These are phyloP conservation scores for Coemansia aciculifera DNA, from an alignment of 192 early-diverging fungal species.

Conservation along the genomic window DNA sequence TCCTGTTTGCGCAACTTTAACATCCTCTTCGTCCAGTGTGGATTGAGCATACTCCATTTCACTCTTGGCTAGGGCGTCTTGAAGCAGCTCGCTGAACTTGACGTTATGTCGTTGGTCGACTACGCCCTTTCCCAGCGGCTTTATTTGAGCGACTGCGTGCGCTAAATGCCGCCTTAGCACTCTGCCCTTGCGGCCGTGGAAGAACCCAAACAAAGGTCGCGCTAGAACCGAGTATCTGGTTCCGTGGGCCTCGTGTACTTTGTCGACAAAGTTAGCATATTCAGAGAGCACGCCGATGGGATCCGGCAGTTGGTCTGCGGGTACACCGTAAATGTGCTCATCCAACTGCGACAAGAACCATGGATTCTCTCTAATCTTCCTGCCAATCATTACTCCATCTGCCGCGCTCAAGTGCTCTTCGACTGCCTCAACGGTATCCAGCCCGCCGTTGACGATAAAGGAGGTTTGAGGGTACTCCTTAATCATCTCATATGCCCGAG, in stretches of 20 bases:
- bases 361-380: constrained; percentile 68
- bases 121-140: constrained; percentile 5
- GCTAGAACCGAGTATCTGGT: constrained; percentile 43
- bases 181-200: constrained; percentile 32
- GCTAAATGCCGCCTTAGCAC: constrained; percentile 28
- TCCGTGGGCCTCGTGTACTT: constrained; percentile 20
- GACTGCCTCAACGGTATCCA: constrained; percentile 56
- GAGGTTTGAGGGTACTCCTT: constrained; percentile 58
- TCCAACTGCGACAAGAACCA: constrained; percentile 66
- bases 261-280: constrained; percentile 36
- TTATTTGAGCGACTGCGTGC: constrained; percentile 6
- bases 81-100: constrained; percentile 25
- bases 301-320: constrained; percentile 6
- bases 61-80: constrained; percentile 16
- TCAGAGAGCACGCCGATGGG: constrained; percentile 15
- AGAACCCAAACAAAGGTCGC: constrained; percentile 42
- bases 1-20: not conserved
- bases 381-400: constrained; percentile 73
- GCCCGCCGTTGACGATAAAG: constrained; percentile 70
- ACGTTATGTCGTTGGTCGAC: constrained; percentile 2
- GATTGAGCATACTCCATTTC: constrained; percentile 10
- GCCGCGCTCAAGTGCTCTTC: constrained; percentile 49
- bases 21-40: not conserved
- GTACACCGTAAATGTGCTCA: constrained; percentile 33
- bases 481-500: constrained; percentile 58